Conservation (phyloP, 2,329 filamentous ascomycete species). For the Verticillium longisporum region DNA sequence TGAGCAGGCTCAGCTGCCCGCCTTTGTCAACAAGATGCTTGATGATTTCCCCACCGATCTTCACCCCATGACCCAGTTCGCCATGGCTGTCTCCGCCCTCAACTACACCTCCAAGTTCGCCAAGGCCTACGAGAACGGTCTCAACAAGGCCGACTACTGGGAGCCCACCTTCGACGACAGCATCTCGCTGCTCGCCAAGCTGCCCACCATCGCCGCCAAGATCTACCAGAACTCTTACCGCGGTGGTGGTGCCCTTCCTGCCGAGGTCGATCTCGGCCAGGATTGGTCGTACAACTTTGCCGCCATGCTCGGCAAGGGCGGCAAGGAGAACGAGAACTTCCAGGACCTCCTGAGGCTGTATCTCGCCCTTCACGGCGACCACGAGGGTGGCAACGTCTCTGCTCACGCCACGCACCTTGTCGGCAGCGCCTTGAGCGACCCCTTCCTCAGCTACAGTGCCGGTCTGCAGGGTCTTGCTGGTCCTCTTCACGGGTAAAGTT, state of each 20-base stretch:
- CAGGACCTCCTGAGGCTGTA: constrained; percentile 92
- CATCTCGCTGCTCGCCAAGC: constrained; percentile 89
- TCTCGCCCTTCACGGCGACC: constrained; percentile 92
- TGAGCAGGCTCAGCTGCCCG: constrained; percentile 74
- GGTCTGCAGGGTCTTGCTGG: constrained; percentile 92
- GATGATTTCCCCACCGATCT: constrained; percentile 83
- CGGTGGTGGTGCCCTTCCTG: constrained; percentile 65
- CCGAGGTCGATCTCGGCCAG: constrained; percentile 72
- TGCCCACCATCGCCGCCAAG: constrained; percentile 92
- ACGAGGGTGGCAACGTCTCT: constrained; percentile 96
- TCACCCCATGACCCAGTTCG: constrained; percentile 98
- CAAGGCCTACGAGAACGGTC: constrained; percentile 81
- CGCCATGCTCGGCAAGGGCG: constrained; percentile 86
- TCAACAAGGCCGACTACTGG: constrained; percentile 98
- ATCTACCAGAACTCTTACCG: constrained; percentile 92
- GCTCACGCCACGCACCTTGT: constrained; percentile 94
- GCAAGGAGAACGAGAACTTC: constrained; percentile 84
- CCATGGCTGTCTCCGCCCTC: constrained; percentile 89
- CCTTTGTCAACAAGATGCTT: constrained; percentile 80
- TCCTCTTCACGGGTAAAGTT: constrained; percentile 41
- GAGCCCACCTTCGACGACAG: constrained; percentile 95
- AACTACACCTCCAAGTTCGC: constrained; percentile 94
- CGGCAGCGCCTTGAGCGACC: constrained; percentile 87
- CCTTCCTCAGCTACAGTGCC: constrained; percentile 92
- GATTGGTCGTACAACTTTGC: constrained; percentile 99